phyloP scores from a whole-genome alignment of 129 eudicot species.

The Sambucus nigra region DNA sequence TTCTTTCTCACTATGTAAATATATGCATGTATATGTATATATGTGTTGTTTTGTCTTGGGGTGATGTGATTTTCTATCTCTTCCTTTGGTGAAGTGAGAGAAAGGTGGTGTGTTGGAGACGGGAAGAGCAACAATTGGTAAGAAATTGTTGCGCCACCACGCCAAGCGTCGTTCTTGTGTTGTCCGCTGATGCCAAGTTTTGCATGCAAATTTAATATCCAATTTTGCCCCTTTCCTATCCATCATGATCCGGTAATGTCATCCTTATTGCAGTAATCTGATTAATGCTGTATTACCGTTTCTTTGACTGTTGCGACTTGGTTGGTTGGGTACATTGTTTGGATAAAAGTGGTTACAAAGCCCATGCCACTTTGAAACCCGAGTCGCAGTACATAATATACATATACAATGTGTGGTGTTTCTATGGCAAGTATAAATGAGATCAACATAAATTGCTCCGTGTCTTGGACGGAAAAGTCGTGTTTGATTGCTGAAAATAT shows the following conservation, averaged over 20 bases:
- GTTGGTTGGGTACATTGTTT: too few species aligned
- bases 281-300: not conserved
- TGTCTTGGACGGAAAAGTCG: too few species aligned
- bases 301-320: too few species aligned
- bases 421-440: too few species aligned
- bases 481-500: too few species aligned
- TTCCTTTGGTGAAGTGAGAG: conserved; percentile 3
- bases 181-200: conserved; percentile 39
- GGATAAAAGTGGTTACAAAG: too few species aligned
- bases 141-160: conserved; percentile 42
- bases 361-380: conserved; percentile 23
- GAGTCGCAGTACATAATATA: conserved; percentile 12
- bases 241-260: conserved; percentile 28
- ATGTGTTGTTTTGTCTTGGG: not conserved
- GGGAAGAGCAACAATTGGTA: conserved; percentile 39
- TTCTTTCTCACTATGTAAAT: not conserved
- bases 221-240: conserved; percentile 18
- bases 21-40: not conserved
- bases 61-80: conserved; percentile 14
- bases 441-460: too few species aligned
- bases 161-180: conserved; percentile 44
- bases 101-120: not conserved
- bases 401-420: too few species aligned
- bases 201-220: conserved; percentile 51
- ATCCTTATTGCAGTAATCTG: conserved; percentile 10